These are phyloP conservation scores for Coix lacrymajobi DNA, from an alignment of 176 grass and related monocot species.

Conservation along the genomic window DNA sequence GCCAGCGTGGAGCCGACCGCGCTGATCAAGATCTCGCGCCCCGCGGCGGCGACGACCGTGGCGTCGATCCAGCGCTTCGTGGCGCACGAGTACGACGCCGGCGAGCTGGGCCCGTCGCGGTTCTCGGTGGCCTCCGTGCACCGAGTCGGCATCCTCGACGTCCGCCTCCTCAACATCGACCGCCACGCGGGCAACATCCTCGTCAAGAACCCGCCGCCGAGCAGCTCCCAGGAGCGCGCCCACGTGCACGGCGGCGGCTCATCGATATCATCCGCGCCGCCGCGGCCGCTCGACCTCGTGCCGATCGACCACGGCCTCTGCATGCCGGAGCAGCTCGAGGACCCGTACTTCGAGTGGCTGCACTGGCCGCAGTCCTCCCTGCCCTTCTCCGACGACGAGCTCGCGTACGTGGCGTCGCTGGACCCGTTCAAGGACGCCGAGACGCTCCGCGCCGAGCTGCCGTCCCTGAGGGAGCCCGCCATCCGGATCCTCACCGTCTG, in stretches of 20 bases:
- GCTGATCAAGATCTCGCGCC: conserved; percentile 63
- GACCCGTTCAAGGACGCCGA: conserved; percentile 75
- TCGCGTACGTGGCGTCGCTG: conserved; percentile 49
- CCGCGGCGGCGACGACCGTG: conserved; percentile 15
- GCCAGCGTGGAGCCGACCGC: conserved; percentile 74
- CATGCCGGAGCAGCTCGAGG: conserved; percentile 74
- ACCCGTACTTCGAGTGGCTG: conserved; percentile 98
- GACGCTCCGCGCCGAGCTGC: conserved; percentile 62
- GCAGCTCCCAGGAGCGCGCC: too few relatives aligned
- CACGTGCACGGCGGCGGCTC: not conserved
- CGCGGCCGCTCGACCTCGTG: conserved; percentile 49
- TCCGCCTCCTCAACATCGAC: conserved; percentile 92
- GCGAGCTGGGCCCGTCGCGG: conserved; percentile 77
- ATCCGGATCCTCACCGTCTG: conserved; percentile 66
- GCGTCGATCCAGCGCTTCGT: conserved; percentile 87
- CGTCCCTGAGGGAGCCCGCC: conserved; percentile 47
- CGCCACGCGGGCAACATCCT: conserved; percentile 96
- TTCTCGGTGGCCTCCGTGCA: conserved; percentile 76
- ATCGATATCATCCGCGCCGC: too few relatives aligned
- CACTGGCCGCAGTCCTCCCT: conserved; percentile 83
- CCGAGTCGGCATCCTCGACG: conserved; percentile 85
- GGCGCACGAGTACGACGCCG: conserved; percentile 75
- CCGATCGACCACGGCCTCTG: conserved; percentile 95
- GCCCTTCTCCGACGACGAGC: conserved; percentile 47
- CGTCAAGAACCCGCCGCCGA: conserved; percentile 41